phyloP scores from a whole-genome alignment of 768 basidiomycete species.

The Macrocybe gigantea region DNA sequence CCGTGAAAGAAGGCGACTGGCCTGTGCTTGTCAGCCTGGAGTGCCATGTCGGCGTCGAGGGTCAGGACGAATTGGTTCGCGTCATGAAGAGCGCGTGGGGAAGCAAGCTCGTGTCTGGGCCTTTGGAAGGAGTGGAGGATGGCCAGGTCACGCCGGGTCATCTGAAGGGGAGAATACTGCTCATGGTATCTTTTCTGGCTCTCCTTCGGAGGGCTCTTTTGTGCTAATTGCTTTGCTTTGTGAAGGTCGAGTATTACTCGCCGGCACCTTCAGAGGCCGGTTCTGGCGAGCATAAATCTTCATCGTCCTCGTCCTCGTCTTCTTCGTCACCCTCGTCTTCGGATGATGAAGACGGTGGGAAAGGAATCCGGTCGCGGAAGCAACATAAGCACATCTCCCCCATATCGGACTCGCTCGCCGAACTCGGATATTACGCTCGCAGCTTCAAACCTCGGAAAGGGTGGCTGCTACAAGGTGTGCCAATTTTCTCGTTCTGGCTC shows the following conservation, averaged over 20 bases:
- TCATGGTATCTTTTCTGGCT: slow-evolving; percentile 34
- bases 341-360: slow-evolving; percentile 16
- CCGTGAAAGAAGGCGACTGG: slow-evolving; percentile 38
- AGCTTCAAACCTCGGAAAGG: slow-evolving; percentile 54
- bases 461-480: slow-evolving; percentile 39
- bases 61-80: slow-evolving; percentile 47
- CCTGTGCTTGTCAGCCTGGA: slow-evolving; percentile 58
- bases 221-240: not conserved
- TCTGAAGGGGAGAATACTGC: slow-evolving; percentile 46
- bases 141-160: slow-evolving; percentile 35
- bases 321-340: slow-evolving; percentile 10
- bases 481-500: not conserved
- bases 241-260: slow-evolving; percentile 52
- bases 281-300: slow-evolving; percentile 12
- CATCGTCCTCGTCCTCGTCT: slow-evolving; percentile 16
- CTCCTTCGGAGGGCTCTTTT: not conserved
- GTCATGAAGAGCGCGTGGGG: slow-evolving; percentile 49
- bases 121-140: slow-evolving; percentile 24
- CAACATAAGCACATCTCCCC: slow-evolving; percentile 12
- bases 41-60: slow-evolving; percentile 48
- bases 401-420: slow-evolving; percentile 49
- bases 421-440: slow-evolving; percentile 53
- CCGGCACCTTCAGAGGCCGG: slow-evolving; percentile 18
- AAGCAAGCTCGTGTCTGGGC: slow-evolving; percentile 38
- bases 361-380: slow-evolving; percentile 9